phyloP scores from a whole-genome alignment of 1,284 basidiomycete genomes.

The Trichosporon sp. region DNA sequence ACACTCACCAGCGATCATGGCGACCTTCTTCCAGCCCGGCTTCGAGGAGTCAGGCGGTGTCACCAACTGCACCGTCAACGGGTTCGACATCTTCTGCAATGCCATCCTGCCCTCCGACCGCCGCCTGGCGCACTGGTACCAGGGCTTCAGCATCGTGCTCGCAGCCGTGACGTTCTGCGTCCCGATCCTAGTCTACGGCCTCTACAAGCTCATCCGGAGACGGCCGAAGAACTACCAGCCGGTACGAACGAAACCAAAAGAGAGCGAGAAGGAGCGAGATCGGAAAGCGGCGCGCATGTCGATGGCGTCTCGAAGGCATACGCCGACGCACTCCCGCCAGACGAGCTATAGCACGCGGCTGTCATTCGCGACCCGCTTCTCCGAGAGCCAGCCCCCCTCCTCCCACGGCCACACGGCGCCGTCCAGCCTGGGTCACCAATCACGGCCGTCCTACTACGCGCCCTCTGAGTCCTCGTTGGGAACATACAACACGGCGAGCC shows the following conservation, averaged over 20 bases:
- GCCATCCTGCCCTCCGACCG: constrained; percentile 17
- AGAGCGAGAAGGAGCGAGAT: constrained; percentile 9
- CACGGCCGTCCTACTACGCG: background rate
- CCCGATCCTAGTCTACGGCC: constrained; percentile 1
- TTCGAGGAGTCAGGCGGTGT: constrained; percentile 11
- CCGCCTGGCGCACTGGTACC: constrained; percentile 22
- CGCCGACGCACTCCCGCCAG: background rate
- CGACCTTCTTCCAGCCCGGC: constrained; percentile 27
- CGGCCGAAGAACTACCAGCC: background rate
- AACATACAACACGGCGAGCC: background rate
- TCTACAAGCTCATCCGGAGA: background rate
- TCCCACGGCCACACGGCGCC: background rate
- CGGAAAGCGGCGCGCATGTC: background rate
- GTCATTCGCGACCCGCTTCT: background rate
- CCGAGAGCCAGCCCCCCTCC: constrained; percentile 1
- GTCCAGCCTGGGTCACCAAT: background rate
- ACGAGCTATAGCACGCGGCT: background rate
- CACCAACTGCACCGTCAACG: constrained; percentile 12
- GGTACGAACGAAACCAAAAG: background rate
- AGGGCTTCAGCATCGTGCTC: constrained; percentile 15
- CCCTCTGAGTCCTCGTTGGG: background rate
- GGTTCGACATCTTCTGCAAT: constrained; percentile 24
- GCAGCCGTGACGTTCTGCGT: constrained; percentile 1
- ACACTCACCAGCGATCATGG: constrained; percentile 13
- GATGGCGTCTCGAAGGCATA: background rate